These are phyloP conservation scores for Dothistroma septosporum DNA, from an alignment of 2,329 filamentous ascomycete species.

Conservation along the genomic window DNA sequence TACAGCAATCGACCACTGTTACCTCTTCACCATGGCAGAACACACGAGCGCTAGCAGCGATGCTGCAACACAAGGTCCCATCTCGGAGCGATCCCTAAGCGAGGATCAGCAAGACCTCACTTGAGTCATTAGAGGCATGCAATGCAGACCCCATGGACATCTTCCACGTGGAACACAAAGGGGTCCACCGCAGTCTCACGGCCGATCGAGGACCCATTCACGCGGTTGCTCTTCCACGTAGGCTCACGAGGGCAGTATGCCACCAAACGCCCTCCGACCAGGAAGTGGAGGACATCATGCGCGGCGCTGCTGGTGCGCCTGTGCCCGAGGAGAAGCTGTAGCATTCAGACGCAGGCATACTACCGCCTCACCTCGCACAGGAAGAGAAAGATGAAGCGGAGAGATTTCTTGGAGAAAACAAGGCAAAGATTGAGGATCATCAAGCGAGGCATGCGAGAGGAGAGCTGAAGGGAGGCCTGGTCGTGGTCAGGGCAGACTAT, in stretches of 20 bases:
- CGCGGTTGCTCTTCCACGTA: neutral
- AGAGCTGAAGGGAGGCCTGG: neutral
- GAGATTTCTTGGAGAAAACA: neutral
- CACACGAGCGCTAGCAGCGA: neutral
- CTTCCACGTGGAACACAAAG: neutral
- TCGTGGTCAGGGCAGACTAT: neutral
- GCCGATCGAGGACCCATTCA: neutral
- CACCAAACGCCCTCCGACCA: neutral
- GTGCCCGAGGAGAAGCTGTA: neutral
- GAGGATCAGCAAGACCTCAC: neutral
- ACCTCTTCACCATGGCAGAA: neutral
- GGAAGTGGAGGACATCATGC: neutral
- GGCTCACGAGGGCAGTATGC: neutral
- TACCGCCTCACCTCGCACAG: neutral
- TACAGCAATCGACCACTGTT: no score
- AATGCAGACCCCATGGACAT: neutral
- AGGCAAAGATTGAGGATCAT: neutral
- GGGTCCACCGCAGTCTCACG: no score
- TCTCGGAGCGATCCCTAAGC: neutral
- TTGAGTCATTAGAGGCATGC: neutral
- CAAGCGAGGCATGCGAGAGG: neutral
- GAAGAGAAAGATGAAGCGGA: neutral
- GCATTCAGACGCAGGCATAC: neutral
- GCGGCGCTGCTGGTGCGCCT: neutral
- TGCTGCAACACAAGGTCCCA: neutral